Evolutionary conservation across 129 eudicot genomes (phyloP), one percentile per base, ranked within the genome.

Genomic region (Helichrysum umbraculigerum): DNA sequence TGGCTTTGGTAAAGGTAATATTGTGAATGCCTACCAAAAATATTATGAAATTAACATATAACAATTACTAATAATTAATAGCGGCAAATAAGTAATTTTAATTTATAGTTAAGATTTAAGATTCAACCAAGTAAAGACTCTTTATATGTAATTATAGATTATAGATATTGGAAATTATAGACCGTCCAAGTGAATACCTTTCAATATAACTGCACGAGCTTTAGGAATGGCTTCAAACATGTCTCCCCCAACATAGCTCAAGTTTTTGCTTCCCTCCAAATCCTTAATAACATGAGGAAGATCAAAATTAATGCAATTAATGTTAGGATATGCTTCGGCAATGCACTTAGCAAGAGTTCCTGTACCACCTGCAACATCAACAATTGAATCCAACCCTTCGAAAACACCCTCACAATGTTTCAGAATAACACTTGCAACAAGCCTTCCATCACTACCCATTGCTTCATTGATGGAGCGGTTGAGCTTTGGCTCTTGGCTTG

Each of bases 341-440:
- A 83, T 74, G 20, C 64, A 39, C 28, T 60, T 33, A 14, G 81
- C 79, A 75, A 80, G 21, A 0, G 76, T 63, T 15, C 87, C 84
- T 7, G 25, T 71, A 39, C 84, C 87, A 71, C 87, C 85, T 6
- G 79, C 85, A 20, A 80, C 87, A 52, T 84, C 87, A 4, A 84
- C 87, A 44, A 84, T 7, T 7, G 84, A 79, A 41, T 66, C 37
- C 11, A 84, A 14, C 44, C 76, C 67, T 51, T 73, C 6, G 50
- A 79, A 71, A 52, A 28, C 68, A 72, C 15, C 47, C 15, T 2
- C 3, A 51, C 10, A 64, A 7, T 80, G 64, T 41, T 63, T 63
- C 28, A 79, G 44, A 35, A 83, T 16, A n/a, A 75, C n/a, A 30
- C 35, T 62, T 4, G 66, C 37, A n/a, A 73, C 79, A 37, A 68